phyloP scores from a whole-genome alignment of 1,139 yeast genomes.

The Debaryomyces coudertii region DNA sequence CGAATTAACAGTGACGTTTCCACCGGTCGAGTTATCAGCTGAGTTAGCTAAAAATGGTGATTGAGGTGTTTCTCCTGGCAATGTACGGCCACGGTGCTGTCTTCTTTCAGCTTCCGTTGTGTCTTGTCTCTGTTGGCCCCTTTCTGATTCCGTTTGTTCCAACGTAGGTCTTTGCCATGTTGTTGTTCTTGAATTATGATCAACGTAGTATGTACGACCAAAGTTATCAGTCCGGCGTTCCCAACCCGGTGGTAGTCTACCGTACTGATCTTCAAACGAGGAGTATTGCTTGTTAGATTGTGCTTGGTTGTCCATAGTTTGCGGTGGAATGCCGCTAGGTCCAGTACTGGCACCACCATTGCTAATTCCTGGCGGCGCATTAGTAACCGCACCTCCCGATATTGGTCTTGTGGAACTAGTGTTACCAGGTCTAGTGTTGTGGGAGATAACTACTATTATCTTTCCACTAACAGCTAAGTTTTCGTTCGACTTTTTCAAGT shows the following conservation, averaged over 20 bases:
- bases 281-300: constrained; percentile 64
- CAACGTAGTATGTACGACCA: constrained; percentile 97
- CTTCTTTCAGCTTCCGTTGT: constrained; percentile 86
- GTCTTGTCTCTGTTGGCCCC: constrained; percentile 60
- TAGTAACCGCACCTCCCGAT: constrained; percentile 21
- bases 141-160: constrained; percentile 68
- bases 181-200: constrained; percentile 95
- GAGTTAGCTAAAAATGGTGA: constrained; percentile 35
- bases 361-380: constrained; percentile 8
- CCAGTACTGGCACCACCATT: constrained; percentile 13
- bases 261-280: constrained; percentile 95
- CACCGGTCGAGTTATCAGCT: constrained; percentile 35
- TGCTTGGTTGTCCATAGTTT: constrained; percentile 13
- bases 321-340: constrained; percentile 16
- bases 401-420: constrained; percentile 22
- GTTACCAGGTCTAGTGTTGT: constrained; percentile 24
- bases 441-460: constrained; percentile 74
- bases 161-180: constrained; percentile 96
- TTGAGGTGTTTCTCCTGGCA: constrained; percentile 71
- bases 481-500: constrained; percentile 88
- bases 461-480: constrained; percentile 91
- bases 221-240: constrained; percentile 96
- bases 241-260: constrained; percentile 98
- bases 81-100: constrained; percentile 86
- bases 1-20: constrained; percentile 50